Evolutionary conservation across 1,284 basidiomycete species (phyloP).

Genomic region (Leccinum angustisporum): DNA sequence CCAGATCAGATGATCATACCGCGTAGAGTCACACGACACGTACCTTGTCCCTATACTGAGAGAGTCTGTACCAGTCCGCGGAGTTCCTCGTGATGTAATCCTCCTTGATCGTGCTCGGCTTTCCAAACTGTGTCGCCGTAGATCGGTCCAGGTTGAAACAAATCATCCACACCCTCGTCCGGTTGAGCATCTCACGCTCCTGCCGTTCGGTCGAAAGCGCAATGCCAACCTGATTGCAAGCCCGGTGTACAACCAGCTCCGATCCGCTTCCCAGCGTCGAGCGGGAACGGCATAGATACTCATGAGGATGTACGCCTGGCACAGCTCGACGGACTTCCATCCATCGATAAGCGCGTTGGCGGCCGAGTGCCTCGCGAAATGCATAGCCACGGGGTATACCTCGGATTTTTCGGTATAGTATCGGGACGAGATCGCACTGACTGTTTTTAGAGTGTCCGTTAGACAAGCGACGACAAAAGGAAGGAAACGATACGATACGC

Average conservation of each 20-base stretch:
- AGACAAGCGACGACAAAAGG: background rate
- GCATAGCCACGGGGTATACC: constrained; percentile 83
- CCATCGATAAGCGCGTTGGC: constrained; percentile 78
- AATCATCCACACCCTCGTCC: constrained; percentile 81
- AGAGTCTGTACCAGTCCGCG: constrained; percentile 74
- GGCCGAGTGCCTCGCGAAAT: constrained; percentile 80
- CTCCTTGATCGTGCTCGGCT: constrained; percentile 83
- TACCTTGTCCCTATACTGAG: constrained; percentile 59
- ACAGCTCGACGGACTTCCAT: constrained; percentile 68
- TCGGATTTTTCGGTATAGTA: constrained; percentile 75
- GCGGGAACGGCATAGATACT: constrained; percentile 78
- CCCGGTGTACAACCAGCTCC: constrained; percentile 80
- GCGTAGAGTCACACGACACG: constrained; percentile 19
- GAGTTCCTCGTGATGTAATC: constrained; percentile 77
- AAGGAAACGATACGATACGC: constrained; percentile 34
- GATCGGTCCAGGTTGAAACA: constrained; percentile 85
- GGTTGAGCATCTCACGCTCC: constrained; percentile 80
- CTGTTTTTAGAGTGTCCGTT: constrained; percentile 35
- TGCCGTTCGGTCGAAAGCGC: constrained; percentile 50
- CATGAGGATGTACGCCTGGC: constrained; percentile 70
- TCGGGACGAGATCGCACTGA: constrained; percentile 76
- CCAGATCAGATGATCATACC: constrained; percentile 1
- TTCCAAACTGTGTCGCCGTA: constrained; percentile 83
- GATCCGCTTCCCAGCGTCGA: constrained; percentile 78
- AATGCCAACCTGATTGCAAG: constrained; percentile 64